A percentile compares a stretch with the other conserved stretches of the same genome.
Conservation (phyloP, 805 yeast species). For the Isabelozyma rhagii region DNA sequence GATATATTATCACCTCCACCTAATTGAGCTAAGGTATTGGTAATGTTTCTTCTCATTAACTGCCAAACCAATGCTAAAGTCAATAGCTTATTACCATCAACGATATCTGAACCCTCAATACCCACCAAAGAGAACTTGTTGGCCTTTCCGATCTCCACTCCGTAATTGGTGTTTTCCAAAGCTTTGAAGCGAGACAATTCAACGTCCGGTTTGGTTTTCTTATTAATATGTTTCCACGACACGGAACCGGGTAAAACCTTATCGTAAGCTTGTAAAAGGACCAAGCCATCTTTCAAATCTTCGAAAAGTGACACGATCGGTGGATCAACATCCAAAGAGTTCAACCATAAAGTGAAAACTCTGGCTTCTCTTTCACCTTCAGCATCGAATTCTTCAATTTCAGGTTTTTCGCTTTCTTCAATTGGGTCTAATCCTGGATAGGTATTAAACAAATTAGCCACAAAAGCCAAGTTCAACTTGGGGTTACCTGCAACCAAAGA, state of each 20-base stretch:
- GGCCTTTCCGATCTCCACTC: slow-evolving; percentile 94
- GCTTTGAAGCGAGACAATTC: slow-evolving; percentile 92
- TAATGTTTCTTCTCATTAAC: slow-evolving; percentile 94
- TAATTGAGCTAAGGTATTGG: slow-evolving; percentile 72
- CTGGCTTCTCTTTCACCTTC: slow-evolving; percentile 99
- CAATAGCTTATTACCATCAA: slow-evolving; percentile 85
- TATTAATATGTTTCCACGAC: slow-evolving; percentile 73
- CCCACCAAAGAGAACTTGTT: slow-evolving; percentile 93
- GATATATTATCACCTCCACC: slow-evolving; percentile 61
- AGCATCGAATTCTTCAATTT: slow-evolving; percentile 97
- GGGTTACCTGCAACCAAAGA: slow-evolving; percentile 96
- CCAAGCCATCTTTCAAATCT: slow-evolving; percentile 90
- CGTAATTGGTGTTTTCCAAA: slow-evolving; percentile 94
- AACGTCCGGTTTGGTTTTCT: slow-evolving; percentile 69
- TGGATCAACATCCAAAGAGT: slow-evolving; percentile 94
- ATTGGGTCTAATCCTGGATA: slow-evolving; percentile 96
- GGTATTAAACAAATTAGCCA: slow-evolving; percentile 94
- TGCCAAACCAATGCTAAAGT: slow-evolving; percentile 97
- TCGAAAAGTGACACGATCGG: slow-evolving; percentile 89
- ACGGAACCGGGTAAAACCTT: slow-evolving; percentile 95
- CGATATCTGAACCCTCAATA: slow-evolving; percentile 95
- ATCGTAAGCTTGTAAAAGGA: slow-evolving; percentile 87
- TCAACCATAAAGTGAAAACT: slow-evolving; percentile 96
- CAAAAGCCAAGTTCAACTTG: slow-evolving; percentile 92
- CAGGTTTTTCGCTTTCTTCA: slow-evolving; percentile 86